phyloP scores from a whole-genome alignment of 371 early-diverging fungal species.

The Mortierella sp. region DNA sequence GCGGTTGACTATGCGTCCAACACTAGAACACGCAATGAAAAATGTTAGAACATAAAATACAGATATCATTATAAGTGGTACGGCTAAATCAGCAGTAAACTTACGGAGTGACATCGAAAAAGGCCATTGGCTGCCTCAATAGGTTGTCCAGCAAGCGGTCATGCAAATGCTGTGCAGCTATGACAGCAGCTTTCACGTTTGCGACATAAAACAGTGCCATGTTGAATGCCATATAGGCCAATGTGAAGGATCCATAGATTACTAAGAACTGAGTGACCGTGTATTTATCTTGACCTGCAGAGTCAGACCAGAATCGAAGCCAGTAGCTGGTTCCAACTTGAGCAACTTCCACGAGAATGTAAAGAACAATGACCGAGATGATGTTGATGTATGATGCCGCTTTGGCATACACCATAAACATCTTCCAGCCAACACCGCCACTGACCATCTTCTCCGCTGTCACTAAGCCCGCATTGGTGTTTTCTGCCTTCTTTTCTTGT shows the following conservation, averaged over 20 bases:
- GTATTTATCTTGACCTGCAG: slow-evolving; percentile 10
- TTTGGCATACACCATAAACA: slow-evolving; percentile 81
- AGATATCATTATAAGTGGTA: not conserved
- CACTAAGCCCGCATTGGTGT: slow-evolving; percentile 62
- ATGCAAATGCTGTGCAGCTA: slow-evolving; percentile 7
- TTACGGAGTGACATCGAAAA: slow-evolving; percentile 21
- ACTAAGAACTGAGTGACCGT: slow-evolving; percentile 20
- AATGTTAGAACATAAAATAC: not conserved
- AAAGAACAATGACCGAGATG: slow-evolving; percentile 10
- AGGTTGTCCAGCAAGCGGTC: slow-evolving; percentile 33
- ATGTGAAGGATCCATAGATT: slow-evolving; percentile 23
- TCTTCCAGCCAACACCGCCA: slow-evolving; percentile 78
- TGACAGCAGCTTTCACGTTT: slow-evolving; percentile 17
- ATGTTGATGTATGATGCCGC: slow-evolving; percentile 66
- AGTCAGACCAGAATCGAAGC: slow-evolving; percentile 14
- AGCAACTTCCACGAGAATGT: slow-evolving; percentile 21
- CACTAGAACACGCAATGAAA: slow-evolving; percentile 40
- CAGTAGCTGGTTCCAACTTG: slow-evolving; percentile 54
- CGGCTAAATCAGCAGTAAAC: not conserved
- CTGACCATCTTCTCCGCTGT: slow-evolving; percentile 82
- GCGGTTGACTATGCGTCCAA: slow-evolving; percentile 85
- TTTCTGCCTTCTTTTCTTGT: not conserved
- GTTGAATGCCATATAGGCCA: slow-evolving; percentile 18
- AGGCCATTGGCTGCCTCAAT: slow-evolving; percentile 69
- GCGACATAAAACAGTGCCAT: slow-evolving; percentile 38